Evolutionary conservation across 768 basidiomycete species (phyloP).

Genomic region (Lactarius psammicola): DNA sequence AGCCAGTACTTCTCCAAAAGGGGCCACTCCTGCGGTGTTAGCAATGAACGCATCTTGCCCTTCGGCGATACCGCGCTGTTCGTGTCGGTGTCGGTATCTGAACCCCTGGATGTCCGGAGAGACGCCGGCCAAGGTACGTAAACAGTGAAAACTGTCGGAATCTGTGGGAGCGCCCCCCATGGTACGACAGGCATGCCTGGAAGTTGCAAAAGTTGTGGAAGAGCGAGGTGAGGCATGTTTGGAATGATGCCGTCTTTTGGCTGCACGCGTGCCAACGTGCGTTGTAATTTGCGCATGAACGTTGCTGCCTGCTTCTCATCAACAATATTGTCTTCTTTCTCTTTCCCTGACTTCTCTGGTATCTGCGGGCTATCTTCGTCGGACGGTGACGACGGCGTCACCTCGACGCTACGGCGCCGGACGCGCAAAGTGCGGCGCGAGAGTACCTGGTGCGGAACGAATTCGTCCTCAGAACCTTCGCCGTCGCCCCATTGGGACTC

Average conservation of each 20-base stretch:
- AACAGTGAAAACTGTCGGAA: constrained; percentile 78
- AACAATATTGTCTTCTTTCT: constrained; percentile 30
- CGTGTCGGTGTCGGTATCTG: constrained; percentile 21
- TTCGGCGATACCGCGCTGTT: constrained; percentile 27
- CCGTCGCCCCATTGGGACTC: constrained; percentile 69
- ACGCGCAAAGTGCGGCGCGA: constrained; percentile 20
- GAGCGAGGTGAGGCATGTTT: constrained; percentile 46
- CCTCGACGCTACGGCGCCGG: constrained; percentile 17
- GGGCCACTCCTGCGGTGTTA: constrained; percentile 55
- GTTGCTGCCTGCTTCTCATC: constrained; percentile 41
- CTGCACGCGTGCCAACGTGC: constrained; percentile 62
- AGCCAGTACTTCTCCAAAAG: constrained; percentile 77
- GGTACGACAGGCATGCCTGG: constrained; percentile 49
- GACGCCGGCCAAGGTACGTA: constrained; percentile 69
- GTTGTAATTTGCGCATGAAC: constrained; percentile 71
- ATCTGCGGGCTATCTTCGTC: constrained; percentile 11
- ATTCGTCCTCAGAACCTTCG: constrained; percentile 56
- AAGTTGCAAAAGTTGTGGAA: constrained; percentile 39
- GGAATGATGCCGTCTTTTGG: constrained; percentile 58
- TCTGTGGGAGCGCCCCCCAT: constrained; percentile 54
- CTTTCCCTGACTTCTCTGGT: constrained; percentile 7
- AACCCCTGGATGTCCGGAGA: constrained; percentile 49
- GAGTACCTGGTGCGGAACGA: constrained; percentile 25
- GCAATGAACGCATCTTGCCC: constrained; percentile 37
- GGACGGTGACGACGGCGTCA: constrained; percentile 12